phyloP scores from a whole-genome alignment of 2,329 filamentous ascomycete species.

The Venturia oleaginea region DNA sequence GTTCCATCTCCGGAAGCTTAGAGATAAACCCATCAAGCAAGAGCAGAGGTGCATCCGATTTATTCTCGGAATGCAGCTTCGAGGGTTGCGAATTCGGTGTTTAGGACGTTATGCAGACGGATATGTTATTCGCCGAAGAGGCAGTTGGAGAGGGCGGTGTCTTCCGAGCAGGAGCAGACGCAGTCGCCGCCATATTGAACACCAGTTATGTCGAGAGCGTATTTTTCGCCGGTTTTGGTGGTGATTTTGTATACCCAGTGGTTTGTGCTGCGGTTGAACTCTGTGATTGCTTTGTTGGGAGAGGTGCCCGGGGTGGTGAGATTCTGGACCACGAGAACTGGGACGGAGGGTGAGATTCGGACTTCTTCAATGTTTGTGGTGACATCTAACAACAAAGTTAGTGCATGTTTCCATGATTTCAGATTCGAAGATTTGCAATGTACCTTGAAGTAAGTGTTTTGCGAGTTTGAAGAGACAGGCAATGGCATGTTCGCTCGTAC shows the following conservation, averaged over 20 bases:
- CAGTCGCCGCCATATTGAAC: not conserved
- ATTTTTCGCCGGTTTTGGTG: not conserved
- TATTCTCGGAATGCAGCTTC: not conserved
- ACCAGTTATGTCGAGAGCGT: not conserved
- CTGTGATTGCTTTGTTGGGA: not conserved
- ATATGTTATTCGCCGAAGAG: not conserved
- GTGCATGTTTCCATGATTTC: not conserved
- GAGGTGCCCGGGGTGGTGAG: not conserved
- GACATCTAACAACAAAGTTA: not conserved
- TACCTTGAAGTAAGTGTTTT: not conserved
- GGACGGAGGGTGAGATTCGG: not conserved
- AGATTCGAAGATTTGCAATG: not conserved
- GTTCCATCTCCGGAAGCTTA: not conserved
- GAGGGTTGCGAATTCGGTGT: not conserved
- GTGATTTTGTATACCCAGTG: slow-evolving; percentile 3
- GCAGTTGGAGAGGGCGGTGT: not conserved
- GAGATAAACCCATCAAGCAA: not conserved
- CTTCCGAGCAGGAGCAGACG: not conserved
- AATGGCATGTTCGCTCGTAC: slow-evolving; percentile 1
- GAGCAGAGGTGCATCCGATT: not conserved
- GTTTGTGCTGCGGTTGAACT: not conserved
- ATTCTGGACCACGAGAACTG: not conserved
- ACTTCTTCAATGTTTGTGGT: not conserved
- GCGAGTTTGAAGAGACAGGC: slow-evolving; percentile 1
- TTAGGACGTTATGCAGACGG: not conserved